Evolutionary conservation across 2,329 filamentous ascomycete genomes (phyloP).

Genomic region (Exserohilum rostratum): DNA sequence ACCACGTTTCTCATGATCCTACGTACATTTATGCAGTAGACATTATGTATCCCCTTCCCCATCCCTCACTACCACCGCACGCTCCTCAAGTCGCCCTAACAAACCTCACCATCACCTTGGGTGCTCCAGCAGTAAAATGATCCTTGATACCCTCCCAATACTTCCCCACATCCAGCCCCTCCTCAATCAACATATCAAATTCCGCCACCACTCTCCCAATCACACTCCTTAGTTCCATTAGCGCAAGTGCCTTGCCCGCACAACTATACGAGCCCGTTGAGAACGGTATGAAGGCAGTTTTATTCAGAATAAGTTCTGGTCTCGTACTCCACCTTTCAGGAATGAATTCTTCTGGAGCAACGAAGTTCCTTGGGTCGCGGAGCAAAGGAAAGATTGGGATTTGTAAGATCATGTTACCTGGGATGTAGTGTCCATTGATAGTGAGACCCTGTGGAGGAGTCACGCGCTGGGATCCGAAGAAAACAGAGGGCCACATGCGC

Average conservation of each 20-base stretch:
- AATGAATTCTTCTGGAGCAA: slow-evolving; percentile 29
- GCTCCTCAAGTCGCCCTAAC: slow-evolving; percentile 7
- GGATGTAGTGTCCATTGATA: slow-evolving; percentile 30
- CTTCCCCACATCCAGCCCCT: slow-evolving; percentile 20
- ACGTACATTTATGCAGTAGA: too few relatives aligned
- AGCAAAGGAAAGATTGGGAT: slow-evolving; percentile 26
- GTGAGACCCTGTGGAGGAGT: slow-evolving; percentile 37
- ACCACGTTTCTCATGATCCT: too few relatives aligned
- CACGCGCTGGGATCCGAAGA: slow-evolving; percentile 33
- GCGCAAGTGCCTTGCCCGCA: slow-evolving; percentile 69
- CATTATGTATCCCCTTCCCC: too few relatives aligned
- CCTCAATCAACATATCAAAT: slow-evolving; percentile 56
- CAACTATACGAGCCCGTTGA: slow-evolving; percentile 70
- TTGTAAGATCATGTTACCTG: slow-evolving; percentile 35
- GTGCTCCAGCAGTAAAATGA: slow-evolving; percentile 33
- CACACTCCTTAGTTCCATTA: slow-evolving; percentile 67
- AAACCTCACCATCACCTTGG: slow-evolving; percentile 23
- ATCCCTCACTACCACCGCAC: too few relatives aligned
- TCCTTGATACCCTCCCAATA: slow-evolving; percentile 30
- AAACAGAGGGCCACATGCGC: slow-evolving; percentile 37
- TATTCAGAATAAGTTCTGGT: slow-evolving; percentile 26
- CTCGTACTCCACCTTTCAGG: slow-evolving; percentile 32
- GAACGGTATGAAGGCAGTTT: slow-evolving; percentile 72
- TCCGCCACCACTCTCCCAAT: slow-evolving; percentile 64
- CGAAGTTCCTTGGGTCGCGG: slow-evolving; percentile 30